Evolutionary conservation across 306 rosid species (phyloP).

Genomic region (Dryas octopetala): DNA sequence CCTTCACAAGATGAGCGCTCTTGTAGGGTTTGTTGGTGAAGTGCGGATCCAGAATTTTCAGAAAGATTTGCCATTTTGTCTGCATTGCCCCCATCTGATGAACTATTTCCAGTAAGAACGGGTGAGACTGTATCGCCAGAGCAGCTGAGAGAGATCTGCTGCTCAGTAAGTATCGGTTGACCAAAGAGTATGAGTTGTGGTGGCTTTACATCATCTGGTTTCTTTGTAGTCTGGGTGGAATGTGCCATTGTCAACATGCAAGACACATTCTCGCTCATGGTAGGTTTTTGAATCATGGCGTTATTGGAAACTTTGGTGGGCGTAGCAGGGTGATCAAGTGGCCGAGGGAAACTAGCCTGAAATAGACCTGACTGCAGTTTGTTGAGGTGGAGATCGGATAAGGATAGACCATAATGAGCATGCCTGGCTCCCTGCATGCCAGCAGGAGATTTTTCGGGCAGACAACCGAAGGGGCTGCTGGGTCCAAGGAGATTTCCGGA

Average conservation of each 20-base stretch:
- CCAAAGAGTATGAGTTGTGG: constrained; percentile 80
- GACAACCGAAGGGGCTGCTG: constrained; percentile 59
- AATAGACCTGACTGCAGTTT: constrained; percentile 65
- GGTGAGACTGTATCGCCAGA: constrained; percentile 67
- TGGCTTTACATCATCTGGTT: constrained; percentile 49
- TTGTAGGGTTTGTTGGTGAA: constrained; percentile 41
- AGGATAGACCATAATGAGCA: constrained; percentile 73
- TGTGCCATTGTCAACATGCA: constrained; percentile 63
- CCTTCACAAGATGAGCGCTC: constrained; percentile 59
- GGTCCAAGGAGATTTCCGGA: constrained; percentile 58
- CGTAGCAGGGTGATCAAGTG: constrained; percentile 45
- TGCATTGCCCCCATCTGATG: constrained; percentile 59
- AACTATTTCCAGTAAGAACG: constrained; percentile 58
- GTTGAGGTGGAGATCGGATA: constrained; percentile 66
- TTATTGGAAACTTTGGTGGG: constrained; percentile 41
- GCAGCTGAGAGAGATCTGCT: constrained; percentile 68
- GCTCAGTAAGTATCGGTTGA: constrained; percentile 67
- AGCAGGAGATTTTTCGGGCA: constrained; percentile 87
- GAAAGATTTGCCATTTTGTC: constrained; percentile 47
- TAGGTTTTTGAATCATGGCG: constrained; percentile 46
- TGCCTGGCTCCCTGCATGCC: constrained; percentile 99
- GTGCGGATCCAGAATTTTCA: constrained; percentile 54
- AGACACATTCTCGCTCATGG: constrained; percentile 58
- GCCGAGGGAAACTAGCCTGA: constrained; percentile 49
- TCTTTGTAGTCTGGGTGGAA: constrained; percentile 49